Evolutionary conservation across 768 basidiomycete genomes (phyloP), one percentile per base, ranked within the genome.

Genomic region (Omphalotus guepiniiformis): DNA sequence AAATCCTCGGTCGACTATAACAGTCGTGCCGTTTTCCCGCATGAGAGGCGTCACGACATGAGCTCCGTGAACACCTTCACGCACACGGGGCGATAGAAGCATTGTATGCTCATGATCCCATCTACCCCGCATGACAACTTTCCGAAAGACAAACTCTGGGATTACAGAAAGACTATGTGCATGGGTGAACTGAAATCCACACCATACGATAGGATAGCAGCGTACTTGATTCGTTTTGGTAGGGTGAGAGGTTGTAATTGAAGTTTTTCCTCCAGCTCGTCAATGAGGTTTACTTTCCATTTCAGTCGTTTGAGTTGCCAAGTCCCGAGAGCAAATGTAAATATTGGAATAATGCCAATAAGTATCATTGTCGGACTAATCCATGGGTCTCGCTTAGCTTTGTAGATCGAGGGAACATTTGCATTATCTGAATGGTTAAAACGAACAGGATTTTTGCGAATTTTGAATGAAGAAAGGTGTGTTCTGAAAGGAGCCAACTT

Each of bases 221-320:
- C n/a, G 8, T 62, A 96, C 95, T 98, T 93, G 68, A 99, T 83
- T 65, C 79, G 79, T 38, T 74, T 76, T 1, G 96, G 96, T 23
- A 99, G 69, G 21, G 71, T 58, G 47, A 99, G 78, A 1, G 95
- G 86, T 26, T 79, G 80, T 13, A 86, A 73, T 52, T 85, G 76
- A 28, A 98, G 68, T 66, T 96, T 95, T 65, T 89, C 83, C 62
- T 96, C 88, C 28, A 98, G 74, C 58, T 97, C 90, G 54, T 96
- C 90, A 52, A 98, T 97, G 42, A 99, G 74, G 43, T 81, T 79
- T 37, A 95, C 72, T 67, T 99, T 99, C 96, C 96, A 99, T 63
- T 89, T 80, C 25, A 98, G 76, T 39, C 96, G 81, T 56, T 90
- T 79, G 26, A 99, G 71, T 67, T 99, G 96, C 95, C 95, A 98